Conservation (phyloP, 2,329 filamentous ascomycete genomes). For the Fusarium torreyae region DNA sequence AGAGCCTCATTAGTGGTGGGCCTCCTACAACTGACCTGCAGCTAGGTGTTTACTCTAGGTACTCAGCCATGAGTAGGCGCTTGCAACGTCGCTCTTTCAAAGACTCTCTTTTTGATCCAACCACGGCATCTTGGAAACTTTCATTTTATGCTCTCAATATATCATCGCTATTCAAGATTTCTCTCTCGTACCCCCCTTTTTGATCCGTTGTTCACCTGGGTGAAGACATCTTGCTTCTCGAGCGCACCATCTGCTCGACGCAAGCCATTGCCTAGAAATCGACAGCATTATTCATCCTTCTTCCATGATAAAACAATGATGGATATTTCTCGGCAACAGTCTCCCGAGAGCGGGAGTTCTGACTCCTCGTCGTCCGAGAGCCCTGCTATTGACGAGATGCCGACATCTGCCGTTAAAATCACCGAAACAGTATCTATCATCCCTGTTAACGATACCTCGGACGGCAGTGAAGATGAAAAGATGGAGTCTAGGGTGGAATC, state of each 20-base stretch:
- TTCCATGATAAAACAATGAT: conserved; percentile 7
- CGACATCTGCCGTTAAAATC: conserved; percentile 14
- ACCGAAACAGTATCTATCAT: conserved; percentile 37
- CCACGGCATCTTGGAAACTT: background rate
- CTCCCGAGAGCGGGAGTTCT: conserved; percentile 11
- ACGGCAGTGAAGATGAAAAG: background rate
- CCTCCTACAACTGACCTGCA: conserved; percentile 22
- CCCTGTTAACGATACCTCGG: background rate
- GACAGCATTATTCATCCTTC: background rate
- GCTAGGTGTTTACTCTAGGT: background rate
- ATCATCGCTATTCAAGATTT: background rate
- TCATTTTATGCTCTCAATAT: background rate
- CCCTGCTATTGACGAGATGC: conserved; percentile 8
- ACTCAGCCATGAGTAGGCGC: background rate
- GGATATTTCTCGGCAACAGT: background rate
- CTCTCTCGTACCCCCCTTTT: background rate
- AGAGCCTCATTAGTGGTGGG: conserved; percentile 2
- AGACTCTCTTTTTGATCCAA: background rate
- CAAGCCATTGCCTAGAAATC: background rate
- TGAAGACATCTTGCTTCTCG: background rate
- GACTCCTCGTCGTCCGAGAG: conserved; percentile 21
- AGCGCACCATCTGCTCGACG: no score
- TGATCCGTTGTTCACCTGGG: background rate
- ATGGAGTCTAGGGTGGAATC: conserved; percentile 1
- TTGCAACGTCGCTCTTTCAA: background rate